Evolutionary conservation across 306 rosid genomes (phyloP), one percentile per base, ranked within the genome.

Genomic region (Vigna angularis): DNA sequence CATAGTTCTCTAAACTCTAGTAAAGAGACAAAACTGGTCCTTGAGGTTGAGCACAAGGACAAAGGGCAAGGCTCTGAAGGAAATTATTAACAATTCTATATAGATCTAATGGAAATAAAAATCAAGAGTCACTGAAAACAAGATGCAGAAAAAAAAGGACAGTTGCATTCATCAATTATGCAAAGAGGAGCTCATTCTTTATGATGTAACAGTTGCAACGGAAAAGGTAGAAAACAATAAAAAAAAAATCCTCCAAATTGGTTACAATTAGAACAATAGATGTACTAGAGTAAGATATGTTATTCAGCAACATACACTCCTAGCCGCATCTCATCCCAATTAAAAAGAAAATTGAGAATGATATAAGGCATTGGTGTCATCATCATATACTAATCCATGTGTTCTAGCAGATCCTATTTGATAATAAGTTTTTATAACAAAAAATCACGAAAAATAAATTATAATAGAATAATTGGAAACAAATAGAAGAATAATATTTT

Each of bases 351-450:
- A 63, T 12, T 15, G 28, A 73, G 64, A 49, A 32, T 18, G 52
- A 79, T 62, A 6, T 36, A 18, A 47, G 40, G 66, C 44, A 28
- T 58, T 28, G 18, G 38, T 49, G 66, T 48, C 57, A 84, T 73
- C 73, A 61, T 42, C 50, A 70, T 73, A 1, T 6, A 44, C n/a
- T 38, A 70, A 75, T 75, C 69, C 34, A 38, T 47, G 76, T 74
- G 47, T 66, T 40, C 49, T 55, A 55, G 15, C 28, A 52, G 26
- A 61, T 49, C 59, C 30, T 53, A 61, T 73, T 73, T 28, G 57
- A 59, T 74, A 65, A 65, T 17, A 32, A 48, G 45, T 24, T 36
- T 55, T 57, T 30, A 38, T 7, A 38, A 36, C 45, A 57, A 24
- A 76, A 66, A 74, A 77, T 65, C 63, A 66, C 42, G 63, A 26